These are phyloP conservation scores for Tylopilus sp. DNA, from an alignment of 1,284 basidiomycete species.

Conservation along the genomic window DNA sequence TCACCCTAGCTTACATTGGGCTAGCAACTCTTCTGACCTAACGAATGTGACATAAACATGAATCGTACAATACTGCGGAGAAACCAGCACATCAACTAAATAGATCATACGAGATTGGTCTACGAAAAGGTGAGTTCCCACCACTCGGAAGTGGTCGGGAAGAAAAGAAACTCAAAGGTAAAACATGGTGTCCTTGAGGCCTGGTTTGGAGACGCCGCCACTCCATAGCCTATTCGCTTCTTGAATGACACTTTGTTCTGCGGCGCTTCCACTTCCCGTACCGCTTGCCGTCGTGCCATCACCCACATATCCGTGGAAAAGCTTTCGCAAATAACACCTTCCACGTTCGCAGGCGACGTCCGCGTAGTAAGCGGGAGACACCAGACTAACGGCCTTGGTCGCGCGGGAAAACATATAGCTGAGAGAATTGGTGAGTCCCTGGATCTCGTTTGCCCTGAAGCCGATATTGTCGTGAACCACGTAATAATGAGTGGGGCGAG, in stretches of 20 bases:
- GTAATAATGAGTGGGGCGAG: slow-evolving; percentile 74
- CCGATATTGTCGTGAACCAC: slow-evolving; percentile 72
- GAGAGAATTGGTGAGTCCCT: slow-evolving; percentile 58
- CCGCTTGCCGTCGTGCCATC: slow-evolving; percentile 33
- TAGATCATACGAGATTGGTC: background rate
- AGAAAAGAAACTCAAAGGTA: slow-evolving; percentile 49
- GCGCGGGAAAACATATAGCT: slow-evolving; percentile 77
- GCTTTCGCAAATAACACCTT: slow-evolving; percentile 68
- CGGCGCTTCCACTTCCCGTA: slow-evolving; percentile 20
- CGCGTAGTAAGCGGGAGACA: slow-evolving; percentile 75
- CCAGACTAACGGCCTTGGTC: slow-evolving; percentile 76
- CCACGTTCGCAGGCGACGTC: slow-evolving; percentile 77
- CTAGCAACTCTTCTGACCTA: background rate
- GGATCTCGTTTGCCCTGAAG: slow-evolving; percentile 66
- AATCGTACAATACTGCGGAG: background rate
- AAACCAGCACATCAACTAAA: background rate
- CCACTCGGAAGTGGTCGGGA: background rate
- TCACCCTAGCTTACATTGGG: background rate
- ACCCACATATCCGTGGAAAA: slow-evolving; percentile 50
- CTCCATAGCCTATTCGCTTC: slow-evolving; percentile 58
- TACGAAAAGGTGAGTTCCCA: background rate
- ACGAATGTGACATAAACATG: background rate
- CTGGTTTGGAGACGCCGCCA: slow-evolving; percentile 46
- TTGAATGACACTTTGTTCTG: slow-evolving; percentile 47
- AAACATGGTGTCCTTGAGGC: slow-evolving; percentile 69